These are phyloP conservation scores for Aspergillus alliaceus DNA, from an alignment of 2,329 filamentous ascomycete species.

Conservation along the genomic window DNA sequence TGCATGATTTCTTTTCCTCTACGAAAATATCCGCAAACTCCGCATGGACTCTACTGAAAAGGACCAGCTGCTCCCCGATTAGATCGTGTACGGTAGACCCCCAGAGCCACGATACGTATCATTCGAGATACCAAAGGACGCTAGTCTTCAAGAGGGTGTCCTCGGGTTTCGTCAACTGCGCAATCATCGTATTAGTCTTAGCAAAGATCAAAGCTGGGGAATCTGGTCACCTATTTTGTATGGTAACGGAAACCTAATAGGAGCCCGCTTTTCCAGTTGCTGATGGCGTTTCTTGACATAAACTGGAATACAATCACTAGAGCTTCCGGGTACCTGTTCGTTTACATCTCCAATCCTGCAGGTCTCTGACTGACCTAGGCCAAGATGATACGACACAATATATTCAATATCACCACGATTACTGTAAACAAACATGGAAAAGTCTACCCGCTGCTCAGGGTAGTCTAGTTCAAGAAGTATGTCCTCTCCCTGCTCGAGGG, in stretches of 20 bases:
- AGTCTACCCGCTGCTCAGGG: constrained; percentile 13
- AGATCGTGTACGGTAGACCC: too few species aligned
- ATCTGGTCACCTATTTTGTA: constrained; percentile 28
- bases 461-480: constrained; percentile 24
- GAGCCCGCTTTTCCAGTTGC: constrained; percentile 4
- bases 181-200: too few species aligned
- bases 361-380: constrained; percentile 1
- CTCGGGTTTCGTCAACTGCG: too few species aligned
- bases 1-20: neutral
- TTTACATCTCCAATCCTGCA: constrained; percentile 14
- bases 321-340: constrained; percentile 21
- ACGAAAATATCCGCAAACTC: neutral
- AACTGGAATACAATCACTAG: constrained; percentile 25
- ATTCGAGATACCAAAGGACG: too few species aligned
- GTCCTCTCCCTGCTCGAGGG: constrained; percentile 17
- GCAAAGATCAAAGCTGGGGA: too few species aligned
- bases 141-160: too few species aligned
- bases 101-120: too few species aligned
- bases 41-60: neutral
- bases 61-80: neutral
- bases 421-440: constrained; percentile 8
- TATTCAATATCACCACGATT: constrained; percentile 10
- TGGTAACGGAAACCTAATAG: constrained; percentile 25
- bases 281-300: constrained; percentile 4
- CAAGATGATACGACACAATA: constrained; percentile 28